A percentile compares a stretch with the other conserved stretches of the same genome.
phyloP scores from a whole-genome alignment of 495 filamentous ascomycete species.

The Podospora appendiculata region DNA sequence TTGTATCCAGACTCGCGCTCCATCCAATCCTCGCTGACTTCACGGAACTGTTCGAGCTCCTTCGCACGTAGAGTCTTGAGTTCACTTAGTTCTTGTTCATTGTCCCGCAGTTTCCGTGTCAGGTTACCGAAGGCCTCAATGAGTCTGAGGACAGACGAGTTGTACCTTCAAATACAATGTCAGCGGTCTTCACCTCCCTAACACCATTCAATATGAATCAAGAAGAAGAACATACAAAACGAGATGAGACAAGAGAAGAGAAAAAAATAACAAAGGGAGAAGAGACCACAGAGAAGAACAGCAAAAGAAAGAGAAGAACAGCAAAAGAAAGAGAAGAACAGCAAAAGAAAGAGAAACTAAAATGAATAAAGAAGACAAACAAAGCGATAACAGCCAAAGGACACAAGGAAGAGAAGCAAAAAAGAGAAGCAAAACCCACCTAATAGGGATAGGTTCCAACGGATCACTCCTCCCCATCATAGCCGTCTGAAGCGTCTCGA shows the following conservation, averaged over 20 bases:
- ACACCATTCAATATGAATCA: no score
- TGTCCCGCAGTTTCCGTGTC: slow-evolving; percentile 6
- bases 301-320: no score
- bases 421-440: slow-evolving; percentile 6
- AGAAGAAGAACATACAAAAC: no score
- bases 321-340: no score
- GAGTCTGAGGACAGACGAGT: slow-evolving; percentile 31
- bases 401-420: not conserved
- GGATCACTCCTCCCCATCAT: slow-evolving; percentile 24
- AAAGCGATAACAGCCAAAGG: not conserved
- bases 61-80: slow-evolving; percentile 24
- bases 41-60: slow-evolving; percentile 31
- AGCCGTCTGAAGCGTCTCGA: slow-evolving; percentile 27
- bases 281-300: no score
- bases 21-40: slow-evolving; percentile 34
- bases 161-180: slow-evolving; percentile 15
- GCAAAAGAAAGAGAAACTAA: no score
- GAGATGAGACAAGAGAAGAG: no score
- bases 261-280: no score
- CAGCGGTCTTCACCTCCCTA: not conserved
- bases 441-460: slow-evolving; percentile 22
- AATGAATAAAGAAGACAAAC: not conserved
- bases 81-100: slow-evolving; percentile 17
- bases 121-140: slow-evolving; percentile 30
- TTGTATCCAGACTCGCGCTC: slow-evolving; percentile 33